These are phyloP conservation scores for Solanum chiquidenum DNA, from an alignment of 257 asterid species.

Conservation along the genomic window DNA sequence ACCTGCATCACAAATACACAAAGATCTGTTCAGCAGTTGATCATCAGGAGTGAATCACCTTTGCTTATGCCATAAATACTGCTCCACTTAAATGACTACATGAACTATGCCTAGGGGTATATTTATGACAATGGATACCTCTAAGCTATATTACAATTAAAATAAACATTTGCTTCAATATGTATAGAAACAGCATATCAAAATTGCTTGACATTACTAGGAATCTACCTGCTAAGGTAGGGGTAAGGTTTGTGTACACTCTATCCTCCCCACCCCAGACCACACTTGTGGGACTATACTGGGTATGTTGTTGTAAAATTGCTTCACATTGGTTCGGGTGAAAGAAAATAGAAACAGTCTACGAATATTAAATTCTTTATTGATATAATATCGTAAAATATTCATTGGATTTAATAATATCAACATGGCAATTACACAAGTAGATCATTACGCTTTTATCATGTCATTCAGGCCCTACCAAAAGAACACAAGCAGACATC, in stretches of 20 bases:
- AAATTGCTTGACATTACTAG: neutral
- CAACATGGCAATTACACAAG: neutral
- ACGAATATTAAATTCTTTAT: neutral
- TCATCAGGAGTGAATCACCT: neutral
- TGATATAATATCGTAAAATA: neutral
- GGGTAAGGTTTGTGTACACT: neutral
- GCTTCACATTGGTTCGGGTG: neutral
- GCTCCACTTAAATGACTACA: neutral
- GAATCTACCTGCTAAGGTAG: neutral
- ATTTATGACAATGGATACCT: neutral
- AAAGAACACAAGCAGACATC: neutral
- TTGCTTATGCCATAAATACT: neutral
- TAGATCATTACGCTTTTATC: neutral
- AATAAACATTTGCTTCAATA: neutral
- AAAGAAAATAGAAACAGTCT: neutral
- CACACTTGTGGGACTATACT: neutral
- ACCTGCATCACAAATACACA: slow-evolving; percentile 45
- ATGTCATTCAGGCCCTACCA: neutral
- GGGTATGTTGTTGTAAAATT: neutral
- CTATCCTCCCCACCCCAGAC: neutral
- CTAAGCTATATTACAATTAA: neutral
- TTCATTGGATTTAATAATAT: neutral
- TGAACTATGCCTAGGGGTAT: neutral
- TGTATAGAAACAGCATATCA: neutral
- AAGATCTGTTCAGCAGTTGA: neutral